phyloP scores from a whole-genome alignment of 257 asterid species.

The Linderniella brevidens region DNA sequence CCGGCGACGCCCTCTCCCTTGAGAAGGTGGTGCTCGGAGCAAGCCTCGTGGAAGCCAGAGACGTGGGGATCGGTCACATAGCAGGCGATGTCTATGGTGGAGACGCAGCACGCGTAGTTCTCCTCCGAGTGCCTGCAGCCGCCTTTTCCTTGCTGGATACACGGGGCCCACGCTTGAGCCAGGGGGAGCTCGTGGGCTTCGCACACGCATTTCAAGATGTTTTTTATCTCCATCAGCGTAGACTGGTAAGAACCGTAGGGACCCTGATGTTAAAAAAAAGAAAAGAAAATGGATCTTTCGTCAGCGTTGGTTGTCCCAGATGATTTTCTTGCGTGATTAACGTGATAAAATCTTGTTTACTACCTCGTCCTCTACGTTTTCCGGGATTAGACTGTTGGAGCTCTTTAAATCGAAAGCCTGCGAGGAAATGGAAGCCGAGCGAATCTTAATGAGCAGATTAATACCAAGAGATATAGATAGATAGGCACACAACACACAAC shows the following conservation, averaged over 20 bases:
- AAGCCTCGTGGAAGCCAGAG: constrained; percentile 75
- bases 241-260: constrained; percentile 47
- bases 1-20: constrained; percentile 80
- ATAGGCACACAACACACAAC: too few species aligned
- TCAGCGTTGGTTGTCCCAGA: too few species aligned
- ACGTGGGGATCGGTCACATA: constrained; percentile 36
- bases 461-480: too few species aligned
- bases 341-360: too few species aligned
- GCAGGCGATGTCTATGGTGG: constrained; percentile 73
- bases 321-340: too few species aligned
- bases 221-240: constrained; percentile 49
- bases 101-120: constrained; percentile 36
- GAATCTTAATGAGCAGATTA: too few species aligned
- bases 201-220: constrained; percentile 52
- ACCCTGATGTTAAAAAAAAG: constrained; percentile 19
- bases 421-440: too few species aligned
- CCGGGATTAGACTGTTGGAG: too few species aligned
- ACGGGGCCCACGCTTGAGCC: constrained; percentile 86
- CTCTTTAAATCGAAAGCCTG: too few species aligned
- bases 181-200: constrained; percentile 47
- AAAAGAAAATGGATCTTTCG: too few species aligned
- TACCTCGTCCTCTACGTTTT: too few species aligned
- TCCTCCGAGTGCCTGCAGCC: constrained; percentile 73
- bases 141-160: constrained; percentile 50
- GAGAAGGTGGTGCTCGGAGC: constrained; percentile 72